A percentile compares a stretch with the other conserved stretches of the same genome.
phyloP scores from a whole-genome alignment of 257 asterid genomes.

The Solanum sejunctum region DNA sequence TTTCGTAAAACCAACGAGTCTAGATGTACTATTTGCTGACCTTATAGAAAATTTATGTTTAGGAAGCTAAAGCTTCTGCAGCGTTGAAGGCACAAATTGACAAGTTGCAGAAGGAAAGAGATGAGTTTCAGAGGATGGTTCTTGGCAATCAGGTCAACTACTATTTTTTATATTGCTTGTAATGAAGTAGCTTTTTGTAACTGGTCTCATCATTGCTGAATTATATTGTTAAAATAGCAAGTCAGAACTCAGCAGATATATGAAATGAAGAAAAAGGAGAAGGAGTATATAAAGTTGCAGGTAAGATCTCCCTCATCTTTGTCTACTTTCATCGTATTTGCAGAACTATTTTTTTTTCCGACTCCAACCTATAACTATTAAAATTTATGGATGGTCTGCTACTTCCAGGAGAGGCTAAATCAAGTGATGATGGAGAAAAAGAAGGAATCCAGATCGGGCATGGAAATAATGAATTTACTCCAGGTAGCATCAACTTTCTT shows the following conservation, averaged over 20 bases:
- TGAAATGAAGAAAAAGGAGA: slow-evolving; percentile 95
- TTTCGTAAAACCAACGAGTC: not conserved
- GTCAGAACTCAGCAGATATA: slow-evolving; percentile 81
- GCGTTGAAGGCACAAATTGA: slow-evolving; percentile 32
- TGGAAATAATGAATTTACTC: slow-evolving; percentile 93
- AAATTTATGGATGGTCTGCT: not conserved
- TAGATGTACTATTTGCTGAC: not conserved
- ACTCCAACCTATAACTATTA: not conserved
- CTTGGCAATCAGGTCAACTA: slow-evolving; percentile 35
- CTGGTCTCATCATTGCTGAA: not conserved
- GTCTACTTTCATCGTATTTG: not conserved
- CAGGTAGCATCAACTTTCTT: slow-evolving; percentile 36
- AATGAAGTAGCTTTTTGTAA: not conserved
- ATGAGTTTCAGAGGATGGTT: slow-evolving; percentile 41
- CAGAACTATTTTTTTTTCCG: not conserved
- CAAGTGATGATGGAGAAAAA: slow-evolving; percentile 92
- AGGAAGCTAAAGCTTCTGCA: slow-evolving; percentile 80
- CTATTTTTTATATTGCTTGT: not conserved
- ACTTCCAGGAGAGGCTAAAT: slow-evolving; percentile 73
- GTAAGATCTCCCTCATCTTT: slow-evolving; percentile 13
- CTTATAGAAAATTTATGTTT: slow-evolving; percentile 3
- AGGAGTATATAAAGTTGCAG: slow-evolving; percentile 81
- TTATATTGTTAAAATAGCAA: slow-evolving; percentile 43
- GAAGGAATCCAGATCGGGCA: slow-evolving; percentile 97
- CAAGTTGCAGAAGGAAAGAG: slow-evolving; percentile 38